phyloP scores from a whole-genome alignment of 495 filamentous ascomycete genomes.

The Amniculicola lignicola region DNA sequence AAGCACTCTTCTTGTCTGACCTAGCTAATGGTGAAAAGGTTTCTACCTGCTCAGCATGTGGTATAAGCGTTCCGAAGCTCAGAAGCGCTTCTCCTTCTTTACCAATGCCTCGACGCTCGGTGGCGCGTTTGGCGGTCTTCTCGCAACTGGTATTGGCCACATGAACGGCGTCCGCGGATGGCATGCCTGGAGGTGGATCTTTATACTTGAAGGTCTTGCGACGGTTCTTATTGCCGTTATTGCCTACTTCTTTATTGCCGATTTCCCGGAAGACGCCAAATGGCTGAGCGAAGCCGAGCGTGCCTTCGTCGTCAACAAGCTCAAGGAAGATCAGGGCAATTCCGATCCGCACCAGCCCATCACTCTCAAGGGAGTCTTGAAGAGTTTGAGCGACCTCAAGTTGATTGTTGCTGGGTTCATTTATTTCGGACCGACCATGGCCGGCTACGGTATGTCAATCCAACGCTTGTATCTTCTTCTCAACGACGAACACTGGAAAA shows the following conservation, averaged over 20 bases:
- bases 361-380: slow-evolving; percentile 33
- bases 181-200: slow-evolving; percentile 46
- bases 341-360: slow-evolving; percentile 44
- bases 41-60: slow-evolving; percentile 58
- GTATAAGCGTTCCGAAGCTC: slow-evolving; percentile 61
- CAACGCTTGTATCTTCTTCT: too few species aligned
- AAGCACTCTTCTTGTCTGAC: too few species aligned
- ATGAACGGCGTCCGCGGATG: slow-evolving; percentile 53
- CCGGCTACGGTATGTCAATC: slow-evolving; percentile 37
- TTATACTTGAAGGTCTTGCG: slow-evolving; percentile 49
- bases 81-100: slow-evolving; percentile 57
- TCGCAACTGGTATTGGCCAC: slow-evolving; percentile 58
- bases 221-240: slow-evolving; percentile 45
- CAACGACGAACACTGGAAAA: too few species aligned
- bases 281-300: slow-evolving; percentile 44
- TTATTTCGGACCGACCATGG: slow-evolving; percentile 39
- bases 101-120: slow-evolving; percentile 57
- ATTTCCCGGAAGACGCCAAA: slow-evolving; percentile 45
- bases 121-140: slow-evolving; percentile 61
- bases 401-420: slow-evolving; percentile 36
- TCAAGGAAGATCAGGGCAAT: slow-evolving; percentile 40
- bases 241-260: slow-evolving; percentile 44
- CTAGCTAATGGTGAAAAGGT: too few species aligned
- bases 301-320: slow-evolving; percentile 44
- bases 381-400: slow-evolving; percentile 40